Evolutionary conservation across 2,329 filamentous ascomycete species (phyloP), one percentile per base, ranked within the genome.

Genomic region (Aspergillus pseudoterreus): DNA sequence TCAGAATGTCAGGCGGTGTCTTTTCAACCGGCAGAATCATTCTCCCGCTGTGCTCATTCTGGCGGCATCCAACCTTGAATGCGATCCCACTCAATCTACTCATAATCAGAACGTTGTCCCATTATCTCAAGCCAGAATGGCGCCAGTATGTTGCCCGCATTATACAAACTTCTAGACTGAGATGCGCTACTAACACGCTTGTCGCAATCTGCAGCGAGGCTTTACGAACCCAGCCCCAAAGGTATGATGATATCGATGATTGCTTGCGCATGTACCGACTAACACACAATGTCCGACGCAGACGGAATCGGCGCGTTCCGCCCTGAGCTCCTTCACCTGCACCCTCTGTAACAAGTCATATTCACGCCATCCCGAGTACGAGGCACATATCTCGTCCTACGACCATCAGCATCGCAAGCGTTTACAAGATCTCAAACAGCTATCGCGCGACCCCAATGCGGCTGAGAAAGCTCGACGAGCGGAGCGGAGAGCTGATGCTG

Each of bases 321-420:
- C 89, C 14, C 79, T 89, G 45, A 87, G 85, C 64, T 84, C 88
- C 32, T 94, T 95, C 74, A 91, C 88, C 75, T 95, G 84, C 76
- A 82, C 85, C 38, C 82, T 97, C 49, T 97, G 94, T 77, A 85
- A 87, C 57, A 97, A 97, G 75, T 92, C 92, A 63, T 99, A 97
- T 74, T 85, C 86, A 1, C 90, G 94, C 50, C 92, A 95, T 80
- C 92, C 95, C 67, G 92, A 97, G 70, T 96, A 95, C 70, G 92
- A 97, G 72, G 87, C 92, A 6, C 94, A 99, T 70, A 88, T 96
- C 51, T 85, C 85, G 57, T 94, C 88, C 63, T 97, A 97, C 72
- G 94, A 97, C 68, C 94, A 99, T 73, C 88, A 89, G 62, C 94
- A 99, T 73, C 92, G 91, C 70, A 91, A 95, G 75, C 74, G 78